Conservation (phyloP, 805 yeast species). For the Candida succiphila region DNA sequence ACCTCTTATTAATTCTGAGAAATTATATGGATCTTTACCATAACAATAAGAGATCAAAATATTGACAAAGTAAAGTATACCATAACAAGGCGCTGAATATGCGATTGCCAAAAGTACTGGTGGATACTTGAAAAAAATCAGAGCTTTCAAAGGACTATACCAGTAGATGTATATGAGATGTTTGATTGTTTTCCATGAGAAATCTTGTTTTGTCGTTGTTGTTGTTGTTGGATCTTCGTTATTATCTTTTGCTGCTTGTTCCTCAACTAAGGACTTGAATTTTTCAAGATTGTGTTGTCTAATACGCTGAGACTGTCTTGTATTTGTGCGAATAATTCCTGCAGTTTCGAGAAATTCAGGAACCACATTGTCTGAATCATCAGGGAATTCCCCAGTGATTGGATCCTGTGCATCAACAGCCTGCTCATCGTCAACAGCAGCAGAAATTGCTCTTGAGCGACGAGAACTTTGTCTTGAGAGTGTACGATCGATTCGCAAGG, state of each 20-base stretch:
- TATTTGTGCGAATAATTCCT: not conserved
- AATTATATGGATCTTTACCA: slow-evolving; percentile 59
- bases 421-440: not conserved
- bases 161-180: slow-evolving; percentile 34
- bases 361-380: slow-evolving; percentile 1
- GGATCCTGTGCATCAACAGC: slow-evolving; percentile 1
- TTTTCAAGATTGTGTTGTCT: slow-evolving; percentile 11
- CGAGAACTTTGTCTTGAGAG: not conserved
- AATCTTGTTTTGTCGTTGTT: not conserved
- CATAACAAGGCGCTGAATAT: slow-evolving; percentile 66
- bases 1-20: slow-evolving; percentile 56
- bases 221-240: slow-evolving; percentile 1
- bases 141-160: slow-evolving; percentile 50
- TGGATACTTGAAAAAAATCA: slow-evolving; percentile 56
- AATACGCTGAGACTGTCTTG: slow-evolving; percentile 7
- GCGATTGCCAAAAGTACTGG: slow-evolving; percentile 60
- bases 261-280: slow-evolving; percentile 10
- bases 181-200: slow-evolving; percentile 12
- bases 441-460: not conserved
- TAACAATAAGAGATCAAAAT: slow-evolving; percentile 60
- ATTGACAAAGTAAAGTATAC: slow-evolving; percentile 62
- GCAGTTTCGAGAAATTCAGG: too few species aligned
- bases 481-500: not conserved
- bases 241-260: not conserved
- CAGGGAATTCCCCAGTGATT: slow-evolving; percentile 6